Evolutionary conservation across 306 rosid species (phyloP).

Genomic region (Rubus parviflorus): DNA sequence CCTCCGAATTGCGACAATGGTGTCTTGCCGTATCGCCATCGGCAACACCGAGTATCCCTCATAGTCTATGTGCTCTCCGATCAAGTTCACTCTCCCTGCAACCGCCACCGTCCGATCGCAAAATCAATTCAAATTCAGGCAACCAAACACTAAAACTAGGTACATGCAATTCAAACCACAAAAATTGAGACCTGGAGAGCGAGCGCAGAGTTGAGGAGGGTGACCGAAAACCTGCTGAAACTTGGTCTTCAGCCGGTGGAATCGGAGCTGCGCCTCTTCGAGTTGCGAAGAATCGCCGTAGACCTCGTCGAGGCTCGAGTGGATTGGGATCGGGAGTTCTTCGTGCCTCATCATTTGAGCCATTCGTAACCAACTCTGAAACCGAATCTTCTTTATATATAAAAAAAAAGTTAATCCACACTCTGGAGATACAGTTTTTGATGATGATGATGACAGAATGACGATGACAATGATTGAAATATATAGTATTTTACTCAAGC

Average conservation of each 20-base stretch:
- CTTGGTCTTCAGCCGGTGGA: slow-evolving; percentile 53
- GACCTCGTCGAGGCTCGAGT: slow-evolving; percentile 53
- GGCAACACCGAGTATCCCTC: slow-evolving; percentile 98
- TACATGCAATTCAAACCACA: neutral
- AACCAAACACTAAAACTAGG: neutral
- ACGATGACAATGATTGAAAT: neutral
- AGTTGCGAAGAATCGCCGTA: slow-evolving; percentile 72
- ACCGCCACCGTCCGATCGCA: neutral
- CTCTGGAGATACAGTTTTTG: neutral
- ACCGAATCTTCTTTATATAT: neutral
- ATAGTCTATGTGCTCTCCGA: slow-evolving; percentile 95
- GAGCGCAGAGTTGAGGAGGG: slow-evolving; percentile 72
- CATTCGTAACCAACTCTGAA: neutral
- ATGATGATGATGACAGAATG: neutral
- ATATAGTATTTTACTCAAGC: neutral
- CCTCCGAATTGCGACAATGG: slow-evolving; percentile 73
- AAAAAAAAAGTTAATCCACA: neutral
- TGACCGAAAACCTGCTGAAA: slow-evolving; percentile 55
- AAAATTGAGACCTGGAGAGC: slow-evolving; percentile 71
- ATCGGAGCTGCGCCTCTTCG: slow-evolving; percentile 87
- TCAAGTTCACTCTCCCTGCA: slow-evolving; percentile 97
- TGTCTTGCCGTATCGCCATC: slow-evolving; percentile 96
- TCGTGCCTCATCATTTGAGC: slow-evolving; percentile 68
- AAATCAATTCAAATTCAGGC: neutral
- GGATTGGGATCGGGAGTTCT: slow-evolving; percentile 79